Conservation (phyloP, 345 rosid species). For the Litchi chinensis region DNA sequence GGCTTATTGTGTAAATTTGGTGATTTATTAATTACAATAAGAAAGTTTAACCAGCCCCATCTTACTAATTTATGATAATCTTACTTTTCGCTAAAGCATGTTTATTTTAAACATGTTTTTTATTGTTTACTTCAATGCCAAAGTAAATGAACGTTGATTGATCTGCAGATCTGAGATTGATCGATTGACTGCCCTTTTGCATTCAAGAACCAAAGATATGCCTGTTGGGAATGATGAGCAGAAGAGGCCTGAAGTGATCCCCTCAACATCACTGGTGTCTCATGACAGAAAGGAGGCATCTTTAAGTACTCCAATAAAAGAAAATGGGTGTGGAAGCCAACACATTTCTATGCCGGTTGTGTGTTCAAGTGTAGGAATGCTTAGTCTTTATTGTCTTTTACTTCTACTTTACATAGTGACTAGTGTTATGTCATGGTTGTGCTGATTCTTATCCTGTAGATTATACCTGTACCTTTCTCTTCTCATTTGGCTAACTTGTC, state of each 20-base stretch:
- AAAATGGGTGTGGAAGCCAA: slow-evolving; percentile 40
- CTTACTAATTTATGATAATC: background rate
- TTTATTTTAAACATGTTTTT: background rate
- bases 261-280: slow-evolving; percentile 30
- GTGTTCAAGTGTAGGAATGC: slow-evolving; percentile 47
- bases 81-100: background rate
- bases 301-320: slow-evolving; percentile 36
- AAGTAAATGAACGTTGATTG: slow-evolving; percentile 13
- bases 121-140: background rate
- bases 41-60: background rate
- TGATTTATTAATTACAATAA: background rate
- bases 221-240: slow-evolving; percentile 43
- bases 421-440: background rate
- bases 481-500: slow-evolving; percentile 30
- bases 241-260: slow-evolving; percentile 44
- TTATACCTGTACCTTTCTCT: background rate
- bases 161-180: slow-evolving; percentile 80
- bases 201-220: slow-evolving; percentile 52
- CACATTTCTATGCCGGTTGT: slow-evolving; percentile 47
- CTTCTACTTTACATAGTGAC: background rate
- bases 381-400: slow-evolving; percentile 9
- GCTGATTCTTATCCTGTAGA: background rate
- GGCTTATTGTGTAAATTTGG: background rate
- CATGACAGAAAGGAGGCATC: slow-evolving; percentile 37
- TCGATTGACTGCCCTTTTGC: slow-evolving; percentile 71